Evolutionary conservation across 2,329 filamentous ascomycete species (phyloP).

Genomic region (Plectosphaerella sp.): DNA sequence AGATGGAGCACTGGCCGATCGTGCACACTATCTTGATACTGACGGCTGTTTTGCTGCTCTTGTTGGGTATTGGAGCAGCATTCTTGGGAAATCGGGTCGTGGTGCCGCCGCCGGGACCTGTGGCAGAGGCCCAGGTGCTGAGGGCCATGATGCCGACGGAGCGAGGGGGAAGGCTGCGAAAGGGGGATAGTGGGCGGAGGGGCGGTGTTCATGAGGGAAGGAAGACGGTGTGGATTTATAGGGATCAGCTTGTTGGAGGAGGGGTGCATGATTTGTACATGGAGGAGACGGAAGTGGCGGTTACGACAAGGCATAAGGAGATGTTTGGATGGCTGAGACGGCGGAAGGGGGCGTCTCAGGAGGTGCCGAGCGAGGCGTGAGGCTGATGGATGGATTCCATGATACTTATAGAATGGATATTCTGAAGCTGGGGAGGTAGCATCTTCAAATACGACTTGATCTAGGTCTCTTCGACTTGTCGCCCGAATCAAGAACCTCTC

Average conservation of each 20-base stretch:
- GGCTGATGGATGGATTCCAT: too few species aligned
- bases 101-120: conserved; percentile 10
- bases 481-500: too few species aligned
- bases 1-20: conserved; percentile 24
- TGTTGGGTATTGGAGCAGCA: conserved; percentile 17
- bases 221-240: conserved; percentile 9
- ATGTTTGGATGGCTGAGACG: background rate
- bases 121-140: conserved; percentile 12
- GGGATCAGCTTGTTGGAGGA: conserved; percentile 2
- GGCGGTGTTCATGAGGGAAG: background rate
- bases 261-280: conserved; percentile 11
- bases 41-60: conserved; percentile 23
- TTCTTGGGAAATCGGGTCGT: conserved; percentile 20
- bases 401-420: too few species aligned
- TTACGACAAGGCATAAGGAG: background rate
- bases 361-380: background rate
- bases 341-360: background rate
- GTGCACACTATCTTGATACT: conserved; percentile 26
- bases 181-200: background rate
- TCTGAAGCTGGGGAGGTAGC: too few species aligned
- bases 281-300: conserved; percentile 5
- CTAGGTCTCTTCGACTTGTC: too few species aligned
- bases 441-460: too few species aligned
- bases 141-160: conserved; percentile 9
- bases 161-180: background rate